Conservation (phyloP, 495 filamentous ascomycete genomes). For the Podospora sp. region DNA sequence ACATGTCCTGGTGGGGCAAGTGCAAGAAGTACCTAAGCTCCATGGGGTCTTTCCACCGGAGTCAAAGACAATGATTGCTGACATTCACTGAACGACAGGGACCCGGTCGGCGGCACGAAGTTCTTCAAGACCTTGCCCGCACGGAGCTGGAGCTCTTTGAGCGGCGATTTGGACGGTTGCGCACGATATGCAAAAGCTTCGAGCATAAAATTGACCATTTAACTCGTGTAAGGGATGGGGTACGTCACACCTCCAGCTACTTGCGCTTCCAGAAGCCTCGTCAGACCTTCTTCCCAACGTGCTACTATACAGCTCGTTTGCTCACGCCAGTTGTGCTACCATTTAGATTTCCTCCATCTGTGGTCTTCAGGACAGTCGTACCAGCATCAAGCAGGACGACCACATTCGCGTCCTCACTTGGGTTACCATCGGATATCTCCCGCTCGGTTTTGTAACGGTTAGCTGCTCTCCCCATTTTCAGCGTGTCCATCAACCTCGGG, state of each 20-base stretch:
- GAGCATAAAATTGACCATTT: constrained; percentile 1
- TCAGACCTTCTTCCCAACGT: too few relatives aligned
- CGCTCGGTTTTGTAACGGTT: constrained; percentile 3
- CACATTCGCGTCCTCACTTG: constrained; percentile 2
- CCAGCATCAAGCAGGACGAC: constrained; percentile 3
- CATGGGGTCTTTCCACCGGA: neutral
- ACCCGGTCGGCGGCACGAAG: constrained; percentile 2
- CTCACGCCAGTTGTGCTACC: too few relatives aligned
- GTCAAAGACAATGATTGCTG: neutral
- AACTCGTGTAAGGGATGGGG: constrained; percentile 3
- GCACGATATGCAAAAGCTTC: constrained; percentile 5
- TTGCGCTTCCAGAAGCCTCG: neutral
- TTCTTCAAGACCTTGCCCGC: constrained; percentile 6
- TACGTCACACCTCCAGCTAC: neutral
- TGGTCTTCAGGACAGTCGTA: constrained; percentile 3
- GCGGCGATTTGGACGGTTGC: neutral
- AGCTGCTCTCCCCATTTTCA: neutral
- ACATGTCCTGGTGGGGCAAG: neutral
- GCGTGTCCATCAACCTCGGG: neutral
- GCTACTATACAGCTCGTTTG: too few relatives aligned
- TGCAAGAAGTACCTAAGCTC: neutral
- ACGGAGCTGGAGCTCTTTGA: neutral
- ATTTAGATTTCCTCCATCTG: constrained; percentile 1
- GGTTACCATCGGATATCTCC: constrained; percentile 4
- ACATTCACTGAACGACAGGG: neutral